A percentile compares a stretch with the other conserved stretches of the same genome.
These are phyloP conservation scores for Exophiala xenobiotica DNA, from an alignment of 2,329 filamentous ascomycete species.

Conservation along the genomic window DNA sequence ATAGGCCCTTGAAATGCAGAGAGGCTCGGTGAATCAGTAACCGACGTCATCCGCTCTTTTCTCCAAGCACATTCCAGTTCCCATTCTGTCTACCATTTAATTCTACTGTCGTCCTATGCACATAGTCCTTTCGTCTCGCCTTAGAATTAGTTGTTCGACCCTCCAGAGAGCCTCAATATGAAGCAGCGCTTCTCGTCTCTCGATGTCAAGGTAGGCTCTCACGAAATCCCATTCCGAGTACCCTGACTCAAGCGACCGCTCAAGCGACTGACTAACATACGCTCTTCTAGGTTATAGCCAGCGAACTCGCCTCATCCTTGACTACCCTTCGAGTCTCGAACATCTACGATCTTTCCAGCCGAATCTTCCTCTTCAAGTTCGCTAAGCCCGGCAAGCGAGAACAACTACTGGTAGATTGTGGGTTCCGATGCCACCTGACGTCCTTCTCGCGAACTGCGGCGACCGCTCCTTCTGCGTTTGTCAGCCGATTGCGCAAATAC, in stretches of 20 bases:
- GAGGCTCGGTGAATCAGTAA: background rate
- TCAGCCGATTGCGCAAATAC: slow-evolving; percentile 79
- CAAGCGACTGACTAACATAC: slow-evolving; percentile 9
- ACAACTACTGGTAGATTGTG: slow-evolving; percentile 88
- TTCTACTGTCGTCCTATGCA: too few relatives aligned
- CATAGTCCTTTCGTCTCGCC: too few relatives aligned
- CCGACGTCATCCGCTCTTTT: slow-evolving; percentile 15
- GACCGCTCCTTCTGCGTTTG: slow-evolving; percentile 79
- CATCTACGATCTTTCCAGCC: slow-evolving; percentile 85
- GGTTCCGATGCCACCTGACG: slow-evolving; percentile 93
- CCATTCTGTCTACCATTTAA: too few relatives aligned
- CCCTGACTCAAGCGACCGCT: too few relatives aligned
- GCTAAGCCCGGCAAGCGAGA: slow-evolving; percentile 84
- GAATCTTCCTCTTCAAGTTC: slow-evolving; percentile 94
- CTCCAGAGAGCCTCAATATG: slow-evolving; percentile 40
- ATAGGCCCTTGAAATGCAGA: background rate
- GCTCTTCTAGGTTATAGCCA: slow-evolving; percentile 75
- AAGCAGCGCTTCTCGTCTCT: slow-evolving; percentile 61
- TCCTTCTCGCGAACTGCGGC: slow-evolving; percentile 86
- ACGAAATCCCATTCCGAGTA: too few relatives aligned
- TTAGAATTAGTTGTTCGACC: too few relatives aligned
- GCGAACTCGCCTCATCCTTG: slow-evolving; percentile 79
- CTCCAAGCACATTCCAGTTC: too few relatives aligned
- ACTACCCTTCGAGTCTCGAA: slow-evolving; percentile 81
- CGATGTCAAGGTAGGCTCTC: slow-evolving; percentile 59